These are phyloP conservation scores for Leccinum broughii DNA, from an alignment of 768 basidiomycete genomes.

Conservation along the genomic window DNA sequence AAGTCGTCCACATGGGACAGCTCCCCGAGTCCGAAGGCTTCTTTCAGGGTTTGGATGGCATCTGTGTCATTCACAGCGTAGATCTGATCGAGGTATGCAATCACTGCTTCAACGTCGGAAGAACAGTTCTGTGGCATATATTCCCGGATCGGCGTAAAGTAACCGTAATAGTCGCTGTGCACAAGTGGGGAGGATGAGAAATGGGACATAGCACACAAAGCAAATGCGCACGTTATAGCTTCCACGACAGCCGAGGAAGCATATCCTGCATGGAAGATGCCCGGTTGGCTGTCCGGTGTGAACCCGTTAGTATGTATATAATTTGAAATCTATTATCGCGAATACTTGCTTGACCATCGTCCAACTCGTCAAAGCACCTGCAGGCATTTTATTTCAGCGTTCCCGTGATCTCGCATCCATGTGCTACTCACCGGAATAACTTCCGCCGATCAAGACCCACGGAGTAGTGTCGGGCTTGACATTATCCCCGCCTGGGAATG, in stretches of 20 bases:
- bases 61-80: background rate
- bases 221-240: background rate
- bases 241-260: background rate
- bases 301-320: background rate
- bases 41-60: background rate
- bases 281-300: background rate
- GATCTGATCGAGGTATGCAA: background rate
- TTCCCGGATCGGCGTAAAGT: background rate
- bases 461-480: conserved; percentile 51
- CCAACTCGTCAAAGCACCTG: background rate
- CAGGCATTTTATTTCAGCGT: background rate
- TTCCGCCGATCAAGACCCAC: background rate
- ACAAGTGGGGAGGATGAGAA: background rate
- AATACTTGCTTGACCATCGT: background rate
- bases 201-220: background rate
- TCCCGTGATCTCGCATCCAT: background rate
- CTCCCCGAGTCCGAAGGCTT: background rate
- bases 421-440: background rate
- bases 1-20: background rate
- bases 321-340: background rate
- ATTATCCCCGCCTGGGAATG: conserved; percentile 65
- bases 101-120: background rate
- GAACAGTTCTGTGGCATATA: background rate
- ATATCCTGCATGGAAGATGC: background rate
- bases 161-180: background rate